Percentiles rank a stretch among this genome's conserved stretches.
phyloP scores from a whole-genome alignment of 345 rosid species.

The Erysimum cheiranthoides region DNA sequence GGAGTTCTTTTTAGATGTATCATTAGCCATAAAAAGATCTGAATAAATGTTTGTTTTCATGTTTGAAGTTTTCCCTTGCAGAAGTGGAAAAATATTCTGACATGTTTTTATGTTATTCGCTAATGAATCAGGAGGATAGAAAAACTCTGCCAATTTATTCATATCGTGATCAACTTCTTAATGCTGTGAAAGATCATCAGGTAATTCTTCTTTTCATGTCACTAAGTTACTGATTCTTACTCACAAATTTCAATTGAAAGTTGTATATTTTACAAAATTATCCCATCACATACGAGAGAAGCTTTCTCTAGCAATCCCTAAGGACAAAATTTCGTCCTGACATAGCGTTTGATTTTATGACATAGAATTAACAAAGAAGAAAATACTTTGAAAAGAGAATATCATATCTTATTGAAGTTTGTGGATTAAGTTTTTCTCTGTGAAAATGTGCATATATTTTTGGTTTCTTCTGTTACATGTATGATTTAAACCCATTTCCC shows the following conservation, averaged over 20 bases:
- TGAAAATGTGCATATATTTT: background rate
- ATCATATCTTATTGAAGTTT: background rate
- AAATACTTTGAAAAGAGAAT: background rate
- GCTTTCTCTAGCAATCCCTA: background rate
- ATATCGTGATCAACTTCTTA: slow-evolving; percentile 72
- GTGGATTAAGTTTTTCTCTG: background rate
- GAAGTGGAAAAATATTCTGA: background rate
- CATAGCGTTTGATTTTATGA: background rate
- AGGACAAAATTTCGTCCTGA: background rate
- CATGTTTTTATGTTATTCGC: background rate
- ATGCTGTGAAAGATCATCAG: slow-evolving; percentile 71
- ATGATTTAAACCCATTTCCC: background rate
- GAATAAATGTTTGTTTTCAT: background rate
- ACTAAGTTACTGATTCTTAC: background rate
- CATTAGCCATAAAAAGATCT: background rate
- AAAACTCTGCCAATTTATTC: slow-evolving; percentile 78
- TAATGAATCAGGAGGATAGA: slow-evolving; percentile 64
- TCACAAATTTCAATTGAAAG: background rate
- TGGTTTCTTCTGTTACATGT: background rate
- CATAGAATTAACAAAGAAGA: background rate
- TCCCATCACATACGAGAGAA: background rate
- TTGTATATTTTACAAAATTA: background rate
- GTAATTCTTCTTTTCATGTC: slow-evolving; percentile 41
- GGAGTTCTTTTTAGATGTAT: slow-evolving; percentile 4
- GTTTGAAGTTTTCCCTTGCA: background rate